phyloP scores from a whole-genome alignment of 2,329 filamentous ascomycete species.

The Lasiodiplodia hormozganensis region DNA sequence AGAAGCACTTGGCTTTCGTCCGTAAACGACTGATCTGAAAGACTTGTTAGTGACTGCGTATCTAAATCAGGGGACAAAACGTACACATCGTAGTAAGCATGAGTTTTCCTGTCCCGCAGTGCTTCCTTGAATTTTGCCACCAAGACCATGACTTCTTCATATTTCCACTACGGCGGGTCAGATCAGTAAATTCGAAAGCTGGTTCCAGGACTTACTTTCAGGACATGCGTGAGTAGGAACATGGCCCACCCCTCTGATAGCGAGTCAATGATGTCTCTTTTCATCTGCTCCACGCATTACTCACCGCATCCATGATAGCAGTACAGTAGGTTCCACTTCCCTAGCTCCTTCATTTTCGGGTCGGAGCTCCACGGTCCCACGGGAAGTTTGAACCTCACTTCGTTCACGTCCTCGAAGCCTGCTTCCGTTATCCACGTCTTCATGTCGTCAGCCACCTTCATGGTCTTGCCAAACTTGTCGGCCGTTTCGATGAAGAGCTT shows the following conservation, averaged over 20 bases:
- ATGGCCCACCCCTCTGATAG: conserved; percentile 19
- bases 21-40: conserved; percentile 6
- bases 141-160: conserved; percentile 14
- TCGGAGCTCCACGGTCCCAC: conserved; percentile 38
- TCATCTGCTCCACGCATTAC: not conserved
- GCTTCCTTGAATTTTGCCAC: conserved; percentile 18
- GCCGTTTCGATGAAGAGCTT: conserved; percentile 38
- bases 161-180: conserved; percentile 4
- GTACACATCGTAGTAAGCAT: conserved; percentile 20
- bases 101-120: conserved; percentile 14
- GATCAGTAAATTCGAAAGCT: not conserved
- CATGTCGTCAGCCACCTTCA: conserved; percentile 46
- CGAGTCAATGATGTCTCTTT: not conserved
- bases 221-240: conserved; percentile 14
- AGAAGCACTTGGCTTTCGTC: not conserved
- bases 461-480: conserved; percentile 43
- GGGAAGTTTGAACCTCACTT: conserved; percentile 50
- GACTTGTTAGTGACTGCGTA: not conserved
- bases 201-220: not conserved
- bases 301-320: conserved; percentile 39
- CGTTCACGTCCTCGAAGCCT: conserved; percentile 61
- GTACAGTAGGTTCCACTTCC: conserved; percentile 41
- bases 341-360: conserved; percentile 60
- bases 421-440: conserved; percentile 56
- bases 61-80: not conserved